These are phyloP conservation scores for Chaetomium sp. DNA, from an alignment of 2,329 filamentous ascomycete genomes.

Conservation along the genomic window DNA sequence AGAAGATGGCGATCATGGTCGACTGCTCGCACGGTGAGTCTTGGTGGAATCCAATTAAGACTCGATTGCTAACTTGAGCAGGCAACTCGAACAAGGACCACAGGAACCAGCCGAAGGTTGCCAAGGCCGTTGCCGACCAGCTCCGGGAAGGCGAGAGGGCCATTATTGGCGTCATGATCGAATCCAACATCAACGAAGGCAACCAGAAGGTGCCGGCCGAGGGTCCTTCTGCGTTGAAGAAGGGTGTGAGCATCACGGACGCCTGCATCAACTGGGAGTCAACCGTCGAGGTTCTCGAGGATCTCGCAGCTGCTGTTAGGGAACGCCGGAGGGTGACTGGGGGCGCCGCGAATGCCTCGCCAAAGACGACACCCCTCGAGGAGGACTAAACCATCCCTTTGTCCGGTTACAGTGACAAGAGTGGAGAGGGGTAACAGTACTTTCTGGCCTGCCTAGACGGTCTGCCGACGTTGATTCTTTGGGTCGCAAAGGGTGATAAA, in stretches of 20 bases:
- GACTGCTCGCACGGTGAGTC: conserved; percentile 90
- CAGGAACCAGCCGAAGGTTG: conserved; percentile 94
- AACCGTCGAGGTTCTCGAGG: conserved; percentile 78
- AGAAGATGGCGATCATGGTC: conserved; percentile 91
- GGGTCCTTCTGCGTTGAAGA: conserved; percentile 76
- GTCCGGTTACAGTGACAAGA: background rate
- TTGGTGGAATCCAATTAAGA: background rate
- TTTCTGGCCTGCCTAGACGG: background rate
- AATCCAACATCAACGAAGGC: conserved; percentile 92
- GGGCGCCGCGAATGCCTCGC: conserved; percentile 39
- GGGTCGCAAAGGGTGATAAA: background rate
- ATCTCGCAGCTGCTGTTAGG: conserved; percentile 81
- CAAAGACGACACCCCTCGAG: conserved; percentile 52
- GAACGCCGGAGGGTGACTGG: conserved; percentile 64
- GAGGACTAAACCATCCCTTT: conserved; percentile 47
- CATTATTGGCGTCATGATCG: conserved; percentile 97
- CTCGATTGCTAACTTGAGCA: conserved; percentile 40
- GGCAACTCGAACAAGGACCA: conserved; percentile 98
- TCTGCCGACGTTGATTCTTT: background rate
- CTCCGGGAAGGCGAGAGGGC: conserved; percentile 81
- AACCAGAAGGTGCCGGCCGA: conserved; percentile 86
- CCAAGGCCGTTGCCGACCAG: conserved; percentile 79
- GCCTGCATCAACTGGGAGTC: conserved; percentile 93
- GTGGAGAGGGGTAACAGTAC: background rate
- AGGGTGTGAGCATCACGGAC: conserved; percentile 92